Base-by-base conservation (phyloP, 768 basidiomycete genomes). In the Suillus hirtellus region DNA sequence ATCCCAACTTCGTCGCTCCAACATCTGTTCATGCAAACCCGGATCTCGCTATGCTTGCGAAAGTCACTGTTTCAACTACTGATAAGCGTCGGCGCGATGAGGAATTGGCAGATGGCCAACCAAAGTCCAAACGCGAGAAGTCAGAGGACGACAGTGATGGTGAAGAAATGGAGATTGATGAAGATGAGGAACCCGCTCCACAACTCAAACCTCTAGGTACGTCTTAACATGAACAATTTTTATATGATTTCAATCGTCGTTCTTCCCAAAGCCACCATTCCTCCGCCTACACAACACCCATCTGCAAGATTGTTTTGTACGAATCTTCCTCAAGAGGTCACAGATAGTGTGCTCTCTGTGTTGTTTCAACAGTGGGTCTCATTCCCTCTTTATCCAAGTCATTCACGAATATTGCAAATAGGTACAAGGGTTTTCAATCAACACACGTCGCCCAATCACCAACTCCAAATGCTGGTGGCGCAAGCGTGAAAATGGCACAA, bases 141-240 rank as follows among this genome's bases (percentile, higher is more conserved):
- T 78, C 81, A 50, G 87, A 83, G 60, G 86, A 87, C 14, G 78
- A 79, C 15, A 84, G 77, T 67, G 91, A 92, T 66, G 94, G 88
- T 61, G 90, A 90, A 72, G 93, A 95, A 78, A 96, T 96, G 89
- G 95, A 96, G 78, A 93, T 95, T 70, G 94, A 95, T 64, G 93
- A 95, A 58, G 94, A 97, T 54, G 90, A 92, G 53, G 89, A 90
- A 61, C 73, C 78, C 43, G 77, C 78, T 54, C 81, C 77, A 64
- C 76, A 75, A 64, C 75, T 64, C 56, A 74, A 69, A 64, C 74
- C 77, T 67, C 68, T 79, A 67, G 83, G 86, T 87, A 81, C 69
- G 65, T 70, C 40, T 58, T 72, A 47, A 68, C 67, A 67, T 69
- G 64, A 68, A 65, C 67, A 6, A 44, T 24, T 42, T 76, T 78